Percentiles rank a stretch among this genome's conserved stretches.
phyloP scores from a whole-genome alignment of 805 yeast genomes.

The Sugiyamaella valdiviana region DNA sequence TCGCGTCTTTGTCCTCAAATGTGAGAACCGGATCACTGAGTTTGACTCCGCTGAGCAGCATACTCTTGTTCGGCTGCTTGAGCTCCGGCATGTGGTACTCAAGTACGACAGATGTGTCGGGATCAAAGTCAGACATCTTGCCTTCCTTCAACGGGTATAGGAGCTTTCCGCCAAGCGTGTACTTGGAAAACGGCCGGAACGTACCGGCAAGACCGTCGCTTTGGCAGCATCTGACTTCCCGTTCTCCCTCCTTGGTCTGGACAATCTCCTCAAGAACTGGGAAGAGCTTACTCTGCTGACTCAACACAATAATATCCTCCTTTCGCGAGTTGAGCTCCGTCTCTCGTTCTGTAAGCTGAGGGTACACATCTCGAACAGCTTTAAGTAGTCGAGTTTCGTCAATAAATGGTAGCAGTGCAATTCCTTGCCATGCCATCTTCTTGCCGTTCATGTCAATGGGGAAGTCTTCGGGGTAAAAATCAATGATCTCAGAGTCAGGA shows the following conservation, averaged over 20 bases:
- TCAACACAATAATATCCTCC: slow-evolving; percentile 61
- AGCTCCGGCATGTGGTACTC: slow-evolving; percentile 58
- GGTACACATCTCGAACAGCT: slow-evolving; percentile 61
- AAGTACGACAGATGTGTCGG: slow-evolving; percentile 38
- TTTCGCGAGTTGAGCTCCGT: slow-evolving; percentile 61
- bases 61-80: slow-evolving; percentile 58
- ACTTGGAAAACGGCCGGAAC: slow-evolving; percentile 29
- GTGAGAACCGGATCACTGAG: slow-evolving; percentile 56
- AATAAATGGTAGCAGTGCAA: slow-evolving; percentile 83
- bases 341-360: slow-evolving; percentile 61
- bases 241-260: slow-evolving; percentile 31
- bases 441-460: slow-evolving; percentile 93
- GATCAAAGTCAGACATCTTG: slow-evolving; percentile 41
- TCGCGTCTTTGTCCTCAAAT: slow-evolving; percentile 60
- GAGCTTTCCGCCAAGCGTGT: slow-evolving; percentile 26
- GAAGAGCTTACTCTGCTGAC: slow-evolving; percentile 53
- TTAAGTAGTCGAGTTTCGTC: slow-evolving; percentile 69
- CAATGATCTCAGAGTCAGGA: slow-evolving; percentile 74
- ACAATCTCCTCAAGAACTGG: neutral
- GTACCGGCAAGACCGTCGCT: slow-evolving; percentile 35
- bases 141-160: slow-evolving; percentile 43
- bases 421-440: slow-evolving; percentile 92
- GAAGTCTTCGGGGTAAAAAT: slow-evolving; percentile 85
- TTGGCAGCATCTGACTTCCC: slow-evolving; percentile 36
- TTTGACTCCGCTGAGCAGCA: slow-evolving; percentile 74